Percentiles rank a stretch among this genome's conserved stretches.
phyloP scores from a whole-genome alignment of 1,284 basidiomycete genomes.

The Kalmanozyma brasiliensis region DNA sequence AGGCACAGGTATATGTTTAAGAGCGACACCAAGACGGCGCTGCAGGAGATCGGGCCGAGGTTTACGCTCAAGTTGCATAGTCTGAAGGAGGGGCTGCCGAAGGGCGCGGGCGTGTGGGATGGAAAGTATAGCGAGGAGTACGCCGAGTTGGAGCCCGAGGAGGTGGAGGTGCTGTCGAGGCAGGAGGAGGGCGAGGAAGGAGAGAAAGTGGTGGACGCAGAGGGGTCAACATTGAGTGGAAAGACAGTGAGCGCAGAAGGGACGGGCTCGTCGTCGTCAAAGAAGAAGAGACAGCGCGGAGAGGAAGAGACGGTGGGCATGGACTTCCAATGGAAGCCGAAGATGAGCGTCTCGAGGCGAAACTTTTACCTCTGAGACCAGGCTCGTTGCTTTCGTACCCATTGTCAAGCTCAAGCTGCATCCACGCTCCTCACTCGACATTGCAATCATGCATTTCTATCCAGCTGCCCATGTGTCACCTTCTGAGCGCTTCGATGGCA shows the following conservation, averaged over 20 bases:
- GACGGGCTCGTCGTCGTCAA: conserved; percentile 2
- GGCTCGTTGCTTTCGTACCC: no score
- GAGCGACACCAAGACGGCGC: conserved; percentile 79
- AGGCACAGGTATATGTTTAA: conserved; percentile 95
- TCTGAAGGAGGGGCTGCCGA: conserved; percentile 87
- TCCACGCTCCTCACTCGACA: no score
- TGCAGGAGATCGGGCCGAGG: conserved; percentile 97
- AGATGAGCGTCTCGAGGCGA: conserved; percentile 59
- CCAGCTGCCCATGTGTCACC: no score
- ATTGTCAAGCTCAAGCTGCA: no score
- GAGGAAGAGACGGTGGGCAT: conserved; percentile 51
- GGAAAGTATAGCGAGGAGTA: conserved; percentile 70
- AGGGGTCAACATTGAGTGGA: background rate
- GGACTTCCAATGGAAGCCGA: conserved; percentile 66
- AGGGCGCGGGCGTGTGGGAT: conserved; percentile 72
- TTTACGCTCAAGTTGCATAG: conserved; percentile 94
- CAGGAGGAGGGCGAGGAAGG: conserved; percentile 11
- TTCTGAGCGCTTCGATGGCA: no score
- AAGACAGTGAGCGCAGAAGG: conserved; percentile 5
- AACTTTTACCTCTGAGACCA: conserved; percentile 61
- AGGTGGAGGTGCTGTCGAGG: conserved; percentile 34
- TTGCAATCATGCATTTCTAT: conserved; percentile 18
- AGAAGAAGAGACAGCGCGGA: conserved; percentile 39
- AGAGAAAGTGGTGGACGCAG: conserved; percentile 1
- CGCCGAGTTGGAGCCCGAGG: conserved; percentile 58